Evolutionary conservation across 768 basidiomycete genomes (phyloP), one percentile per base, ranked within the genome.

Genomic region (Cystobasidiopsis lactophilus): DNA sequence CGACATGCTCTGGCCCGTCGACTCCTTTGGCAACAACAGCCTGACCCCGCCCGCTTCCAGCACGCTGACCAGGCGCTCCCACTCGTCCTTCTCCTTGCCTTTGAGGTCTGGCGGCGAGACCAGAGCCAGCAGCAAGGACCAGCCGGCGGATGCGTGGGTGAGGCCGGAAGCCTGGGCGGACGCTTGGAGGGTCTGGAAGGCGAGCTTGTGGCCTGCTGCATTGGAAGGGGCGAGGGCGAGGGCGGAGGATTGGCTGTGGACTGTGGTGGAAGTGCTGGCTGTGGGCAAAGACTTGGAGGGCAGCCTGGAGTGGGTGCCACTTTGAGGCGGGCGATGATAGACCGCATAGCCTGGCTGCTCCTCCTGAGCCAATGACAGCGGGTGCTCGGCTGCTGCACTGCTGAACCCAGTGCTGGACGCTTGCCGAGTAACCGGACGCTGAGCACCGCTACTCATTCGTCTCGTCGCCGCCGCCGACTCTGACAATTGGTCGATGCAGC

Each of bases 11-110:
- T 73, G 69, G 14, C 71, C 64, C 2, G 74, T 69, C 5, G 69
- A 63, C 41, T 73, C 70, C 47, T 82, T 64, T 0, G 89, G 89
- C 1, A 95, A 71, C 16, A 95, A 69, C 11, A 98, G 63, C 0
- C 81, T 79, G 2, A 82, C 80, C 85, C 2, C 31, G 30, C 13
- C 4, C 19, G 13, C 16, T 3, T 51, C 39, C 21, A 52, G 5
- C 51, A 41, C 9, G 5, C 24, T 21, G 13, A 40, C 23, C 10
- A 52, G 43, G 16, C 52, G 26, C 45, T 70, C 66, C 82, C 82
- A 83, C 40, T 82, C 80, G 5, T 68, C 61, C 5, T 66, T 68
- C 11, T 72, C 69, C 55, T 50, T 50, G 33, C 33, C 48, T 18
- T 52, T 29, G 14, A 19, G 38, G 10, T 39, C 37, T 40, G 31